Evolutionary conservation across 2,329 filamentous ascomycete species (phyloP), one percentile per base, ranked within the genome.

Genomic region (Fusarium sp.): DNA sequence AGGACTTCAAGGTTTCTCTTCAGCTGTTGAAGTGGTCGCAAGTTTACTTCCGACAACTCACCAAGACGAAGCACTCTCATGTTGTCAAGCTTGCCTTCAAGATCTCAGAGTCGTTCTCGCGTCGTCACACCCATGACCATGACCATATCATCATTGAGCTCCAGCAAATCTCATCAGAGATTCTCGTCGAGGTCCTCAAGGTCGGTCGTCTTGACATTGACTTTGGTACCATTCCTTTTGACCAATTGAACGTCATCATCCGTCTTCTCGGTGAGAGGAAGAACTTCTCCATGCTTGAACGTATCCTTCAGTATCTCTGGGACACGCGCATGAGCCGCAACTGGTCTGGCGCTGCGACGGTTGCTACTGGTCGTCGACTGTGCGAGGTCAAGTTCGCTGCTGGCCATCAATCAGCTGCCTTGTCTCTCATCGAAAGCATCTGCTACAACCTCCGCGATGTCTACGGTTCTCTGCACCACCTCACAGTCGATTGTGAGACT

Each of bases 341-440:
- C 42, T 63, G 61, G 61, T 45, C 39, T 2, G 59, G 59, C 1
- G 39, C 31, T 13, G 51, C 59, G 5, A 58, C 59, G 1, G 53
- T 62, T 1, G 60, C 60, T 10, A 62, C 60, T 33, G 59, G 59
- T 0, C 51, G 51, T 26, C 39, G 59, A 15, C 51, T 61, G 11
- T 61, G 51, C 7, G 59, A 61, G 16, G 60, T 62, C 28, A 58
- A 62, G 26, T 59, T 62, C 11, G 60, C 60, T 6, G 60, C 60
- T 1, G 33, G 53, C 1, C 60, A 62, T 26, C 26, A 59, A 13
- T 24, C 35, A 13, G 18, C 51, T 12, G 51, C 51, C 4, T 16
- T 58, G 9, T 24, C 41, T 9, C 60, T 62, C 5, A 14, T 62
- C 4, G 60, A 47, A 12, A 62, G 41, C 1, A 47, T 62, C 12